Evolutionary conservation across 2,329 filamentous ascomycete species (phyloP), one percentile per base, ranked within the genome.

Genomic region (Chaetothyriales sp.): DNA sequence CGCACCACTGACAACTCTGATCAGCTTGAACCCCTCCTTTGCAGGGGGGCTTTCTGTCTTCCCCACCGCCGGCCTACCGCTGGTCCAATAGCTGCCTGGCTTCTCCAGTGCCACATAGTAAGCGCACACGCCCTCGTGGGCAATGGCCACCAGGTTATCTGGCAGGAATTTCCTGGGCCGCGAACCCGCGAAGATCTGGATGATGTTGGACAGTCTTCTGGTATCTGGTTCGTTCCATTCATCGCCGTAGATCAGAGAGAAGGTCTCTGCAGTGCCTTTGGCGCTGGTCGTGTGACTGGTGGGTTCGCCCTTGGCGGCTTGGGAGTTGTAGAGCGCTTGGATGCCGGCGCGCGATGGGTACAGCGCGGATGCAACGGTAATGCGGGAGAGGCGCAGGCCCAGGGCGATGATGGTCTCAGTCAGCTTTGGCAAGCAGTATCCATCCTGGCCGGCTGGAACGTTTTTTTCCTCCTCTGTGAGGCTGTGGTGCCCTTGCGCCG

Each of bases 161-260:
- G 55, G 54, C 15, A 59, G 18, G 37, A 58, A 51, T 9, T 49
- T 52, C 51, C 46, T 18, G 6, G 58, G 58, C 33, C 58, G 52
- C 13, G 53, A 56, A 8, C 57, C 58, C 7, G 55, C 47, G 43
- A 60, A 60, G 9, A 60, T 53, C 44, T 57, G 54, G 19, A 54
- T 51, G n/a, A 54, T 52, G 22, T 53, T 59, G 28, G 52, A 50
- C 19, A 60, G 49, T 15, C 58, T 54, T 29, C 56, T 46, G n/a
- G 55, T 54, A 47, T 55, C 54, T n/a, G 52, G 51, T 10, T 55
- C 58, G 43, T 59, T 59, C 58, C 58, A 60, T 29, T 59, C 58
- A 33, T 57, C 56, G 46, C 55, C 54, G 37, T 58, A 60, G 10
- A 60, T 51, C n/a, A 58, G 49, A 45, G 54, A 53, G 48, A 60